phyloP scores from a whole-genome alignment of 331 rosid genomes.

The Arachis monticola region DNA sequence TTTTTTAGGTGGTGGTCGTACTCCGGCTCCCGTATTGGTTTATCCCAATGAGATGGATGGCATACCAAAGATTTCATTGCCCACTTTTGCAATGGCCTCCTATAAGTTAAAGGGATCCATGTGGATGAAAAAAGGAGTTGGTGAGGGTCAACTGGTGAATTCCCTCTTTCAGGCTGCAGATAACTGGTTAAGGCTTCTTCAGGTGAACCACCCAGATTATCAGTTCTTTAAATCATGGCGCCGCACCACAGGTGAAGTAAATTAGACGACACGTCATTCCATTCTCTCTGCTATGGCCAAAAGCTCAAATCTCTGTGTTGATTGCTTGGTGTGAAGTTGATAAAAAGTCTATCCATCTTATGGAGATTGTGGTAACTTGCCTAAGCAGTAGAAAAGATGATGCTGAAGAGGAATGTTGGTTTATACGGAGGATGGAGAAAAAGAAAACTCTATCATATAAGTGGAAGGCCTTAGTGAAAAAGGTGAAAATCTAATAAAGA shows the following conservation, averaged over 20 bases:
- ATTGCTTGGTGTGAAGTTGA: constrained; percentile 40
- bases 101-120: constrained; percentile 71
- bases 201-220: constrained; percentile 77
- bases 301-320: constrained; percentile 49
- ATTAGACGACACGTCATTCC: constrained; percentile 25
- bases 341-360: constrained; percentile 29
- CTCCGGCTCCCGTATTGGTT: constrained; percentile 55
- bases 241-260: constrained; percentile 51
- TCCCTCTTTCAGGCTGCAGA: constrained; percentile 69
- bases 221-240: constrained; percentile 69
- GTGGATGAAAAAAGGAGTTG: constrained; percentile 61
- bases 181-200: constrained; percentile 67
- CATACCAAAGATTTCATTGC: constrained; percentile 59
- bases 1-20: constrained; percentile 54
- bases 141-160: constrained; percentile 54
- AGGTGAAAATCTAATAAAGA: constrained; percentile 37
- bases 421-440: constrained; percentile 8
- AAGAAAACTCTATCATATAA: constrained; percentile 14
- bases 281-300: constrained; percentile 33
- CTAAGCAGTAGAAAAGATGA: constrained; percentile 38
- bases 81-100: constrained; percentile 73
- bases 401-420: constrained; percentile 25
- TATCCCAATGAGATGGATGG: constrained; percentile 65
- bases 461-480: constrained; percentile 28
- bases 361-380: constrained; percentile 45